Percentiles rank a stretch among this genome's conserved stretches.
Conservation (phyloP, 2,329 filamentous ascomycete genomes). For the Monosporascus sp. region DNA sequence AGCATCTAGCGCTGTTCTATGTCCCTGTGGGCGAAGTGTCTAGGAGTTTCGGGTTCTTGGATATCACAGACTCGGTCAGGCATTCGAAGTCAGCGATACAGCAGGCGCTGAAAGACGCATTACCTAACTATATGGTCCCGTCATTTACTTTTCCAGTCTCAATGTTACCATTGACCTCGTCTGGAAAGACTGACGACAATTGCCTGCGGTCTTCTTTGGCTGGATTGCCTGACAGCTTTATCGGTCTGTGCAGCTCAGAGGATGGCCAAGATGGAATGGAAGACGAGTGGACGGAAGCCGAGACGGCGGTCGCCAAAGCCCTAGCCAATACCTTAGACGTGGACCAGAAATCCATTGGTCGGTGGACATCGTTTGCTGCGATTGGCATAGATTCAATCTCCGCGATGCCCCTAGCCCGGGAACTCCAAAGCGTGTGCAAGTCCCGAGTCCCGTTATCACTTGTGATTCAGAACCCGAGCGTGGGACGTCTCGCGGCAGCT, state of each 20-base stretch:
- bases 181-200: constrained; percentile 67
- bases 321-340: constrained; percentile 48
- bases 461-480: constrained; percentile 62
- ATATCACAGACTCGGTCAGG: constrained; percentile 25
- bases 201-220: constrained; percentile 45
- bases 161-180: constrained; percentile 63
- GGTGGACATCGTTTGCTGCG: constrained; percentile 69
- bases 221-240: constrained; percentile 36
- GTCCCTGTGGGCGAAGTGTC: constrained; percentile 35
- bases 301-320: constrained; percentile 49
- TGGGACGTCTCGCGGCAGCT: constrained; percentile 52
- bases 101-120: constrained; percentile 42
- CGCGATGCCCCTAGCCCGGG: constrained; percentile 64
- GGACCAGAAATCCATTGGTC: constrained; percentile 42
- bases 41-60: constrained; percentile 30
- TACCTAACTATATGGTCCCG: constrained; percentile 78
- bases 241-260: constrained; percentile 32
- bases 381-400: constrained; percentile 80
- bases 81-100: constrained; percentile 44
- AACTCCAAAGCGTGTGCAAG: constrained; percentile 42
- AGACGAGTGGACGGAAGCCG: constrained; percentile 46
- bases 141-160: constrained; percentile 66
- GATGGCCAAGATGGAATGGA: constrained; percentile 28
- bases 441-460: constrained; percentile 58
- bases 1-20: constrained; percentile 66